Conservation (phyloP, 1,284 basidiomycete species). For the Salmacisia buchloeana region DNA sequence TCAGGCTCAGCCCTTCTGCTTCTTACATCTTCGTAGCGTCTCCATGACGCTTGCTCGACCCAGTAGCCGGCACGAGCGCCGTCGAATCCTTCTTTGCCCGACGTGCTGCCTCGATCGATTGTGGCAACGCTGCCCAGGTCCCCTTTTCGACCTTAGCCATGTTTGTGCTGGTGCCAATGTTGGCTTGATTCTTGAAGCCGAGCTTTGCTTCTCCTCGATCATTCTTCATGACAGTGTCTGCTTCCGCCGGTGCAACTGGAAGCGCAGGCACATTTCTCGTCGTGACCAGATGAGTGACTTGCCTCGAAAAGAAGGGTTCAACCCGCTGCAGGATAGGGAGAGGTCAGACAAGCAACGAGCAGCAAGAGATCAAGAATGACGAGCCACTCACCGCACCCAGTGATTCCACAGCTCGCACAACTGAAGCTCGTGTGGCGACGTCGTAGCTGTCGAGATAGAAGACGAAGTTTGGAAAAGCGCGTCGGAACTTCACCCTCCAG, state of each 20-base stretch:
- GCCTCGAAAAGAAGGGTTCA: conserved; percentile 47
- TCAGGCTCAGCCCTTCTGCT: background rate
- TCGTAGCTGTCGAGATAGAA: conserved; percentile 48
- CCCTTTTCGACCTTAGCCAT: conserved; percentile 9
- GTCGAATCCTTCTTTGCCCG: conserved; percentile 14
- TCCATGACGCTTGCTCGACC: conserved; percentile 2
- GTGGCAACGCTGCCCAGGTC: conserved; percentile 13
- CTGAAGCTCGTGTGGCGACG: conserved; percentile 18
- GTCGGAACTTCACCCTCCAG: conserved; percentile 34
- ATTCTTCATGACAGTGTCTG: conserved; percentile 8
- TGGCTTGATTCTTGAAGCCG: too few relatives aligned
- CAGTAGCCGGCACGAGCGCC: background rate
- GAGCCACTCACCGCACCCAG: conserved; percentile 30
- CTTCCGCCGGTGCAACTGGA: conserved; percentile 1
- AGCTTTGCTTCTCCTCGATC: background rate
- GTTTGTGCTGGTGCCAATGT: background rate
- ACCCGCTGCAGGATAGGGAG: conserved; percentile 15
- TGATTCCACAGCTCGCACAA: conserved; percentile 27
- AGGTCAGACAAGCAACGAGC: background rate
- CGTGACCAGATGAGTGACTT: conserved; percentile 46
- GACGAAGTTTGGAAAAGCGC: conserved; percentile 43
- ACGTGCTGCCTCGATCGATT: conserved; percentile 11
- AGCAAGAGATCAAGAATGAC: background rate
- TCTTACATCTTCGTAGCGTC: background rate
- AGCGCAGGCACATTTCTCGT: conserved; percentile 20